Conservation (phyloP, 306 rosid species). For the Rubus parviflorus region DNA sequence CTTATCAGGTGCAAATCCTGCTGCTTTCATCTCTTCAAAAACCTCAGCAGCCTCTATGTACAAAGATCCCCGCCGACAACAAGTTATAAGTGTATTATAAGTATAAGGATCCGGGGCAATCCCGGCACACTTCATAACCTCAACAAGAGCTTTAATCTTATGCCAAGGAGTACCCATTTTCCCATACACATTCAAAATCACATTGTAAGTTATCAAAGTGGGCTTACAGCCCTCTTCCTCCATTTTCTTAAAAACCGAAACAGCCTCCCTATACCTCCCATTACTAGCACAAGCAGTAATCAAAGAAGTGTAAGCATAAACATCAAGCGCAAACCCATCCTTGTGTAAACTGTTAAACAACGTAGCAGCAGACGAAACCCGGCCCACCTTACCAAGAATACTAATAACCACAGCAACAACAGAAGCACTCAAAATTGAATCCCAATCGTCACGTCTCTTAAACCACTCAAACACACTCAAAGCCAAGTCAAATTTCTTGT, state of each 20-base stretch:
- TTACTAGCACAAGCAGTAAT: constrained; percentile 70
- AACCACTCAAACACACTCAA: constrained; percentile 59
- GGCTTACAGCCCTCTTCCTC: constrained; percentile 70
- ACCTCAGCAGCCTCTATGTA: constrained; percentile 61
- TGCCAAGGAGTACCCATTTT: constrained; percentile 96
- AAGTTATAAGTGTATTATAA: constrained; percentile 77
- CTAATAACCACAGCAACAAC: constrained; percentile 60
- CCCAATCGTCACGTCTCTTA: constrained; percentile 33
- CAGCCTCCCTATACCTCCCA: constrained; percentile 75
- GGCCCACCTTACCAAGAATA: constrained; percentile 71
- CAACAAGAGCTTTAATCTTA: constrained; percentile 47
- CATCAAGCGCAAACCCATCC: constrained; percentile 63
- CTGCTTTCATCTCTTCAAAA: constrained; percentile 59
- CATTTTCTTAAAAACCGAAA: constrained; percentile 63
- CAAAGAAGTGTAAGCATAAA: constrained; percentile 74
- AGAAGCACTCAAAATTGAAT: constrained; percentile 44
- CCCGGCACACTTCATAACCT: constrained; percentile 54
- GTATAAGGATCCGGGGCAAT: constrained; percentile 79
- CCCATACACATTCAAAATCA: constrained; percentile 77
- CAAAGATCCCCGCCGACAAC: constrained; percentile 77
- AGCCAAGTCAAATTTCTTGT: constrained; percentile 58
- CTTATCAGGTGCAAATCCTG: constrained; percentile 65
- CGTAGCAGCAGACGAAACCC: constrained; percentile 53
- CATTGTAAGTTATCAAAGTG: constrained; percentile 73
- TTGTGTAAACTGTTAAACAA: constrained; percentile 49